Evolutionary conservation across 2,329 filamentous ascomycete genomes (phyloP).

Genomic region (Cercospora beticola): DNA sequence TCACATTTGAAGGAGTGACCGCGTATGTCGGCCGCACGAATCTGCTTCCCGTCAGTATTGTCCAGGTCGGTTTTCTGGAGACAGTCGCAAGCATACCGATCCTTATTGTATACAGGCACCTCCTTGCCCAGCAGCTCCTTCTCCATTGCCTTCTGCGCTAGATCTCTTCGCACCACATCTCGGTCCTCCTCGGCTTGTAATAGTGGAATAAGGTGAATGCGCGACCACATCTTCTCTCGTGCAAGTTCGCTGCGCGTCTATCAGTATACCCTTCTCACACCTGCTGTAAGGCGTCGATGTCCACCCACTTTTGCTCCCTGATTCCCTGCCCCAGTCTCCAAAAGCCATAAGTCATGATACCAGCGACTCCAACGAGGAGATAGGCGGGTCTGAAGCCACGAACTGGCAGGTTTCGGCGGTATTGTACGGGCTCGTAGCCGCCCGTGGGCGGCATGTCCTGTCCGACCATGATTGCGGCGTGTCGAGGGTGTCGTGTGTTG

Average conservation of each 20-base stretch:
- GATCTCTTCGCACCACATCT: slow-evolving; percentile 83
- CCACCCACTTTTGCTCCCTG: slow-evolving; percentile 78
- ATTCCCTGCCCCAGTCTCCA: slow-evolving; percentile 80
- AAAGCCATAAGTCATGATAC: slow-evolving; percentile 85
- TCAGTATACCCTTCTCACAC: background rate
- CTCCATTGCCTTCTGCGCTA: slow-evolving; percentile 85
- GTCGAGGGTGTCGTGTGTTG: slow-evolving; percentile 6
- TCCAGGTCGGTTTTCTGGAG: background rate
- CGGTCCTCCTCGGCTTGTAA: slow-evolving; percentile 96
- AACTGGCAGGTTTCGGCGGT: slow-evolving; percentile 93
- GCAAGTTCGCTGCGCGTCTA: slow-evolving; percentile 70
- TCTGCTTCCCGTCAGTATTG: slow-evolving; percentile 46
- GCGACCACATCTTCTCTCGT: slow-evolving; percentile 97
- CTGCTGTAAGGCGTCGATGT: background rate
- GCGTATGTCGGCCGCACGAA: slow-evolving; percentile 81
- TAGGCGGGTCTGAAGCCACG: slow-evolving; percentile 83
- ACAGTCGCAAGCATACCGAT: slow-evolving; percentile 63
- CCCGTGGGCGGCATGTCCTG: slow-evolving; percentile 96
- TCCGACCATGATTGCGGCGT: slow-evolving; percentile 62
- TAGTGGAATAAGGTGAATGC: slow-evolving; percentile 89
- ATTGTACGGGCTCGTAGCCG: slow-evolving; percentile 95
- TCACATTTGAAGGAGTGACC: slow-evolving; percentile 62
- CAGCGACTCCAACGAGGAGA: slow-evolving; percentile 73
- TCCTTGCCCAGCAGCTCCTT: slow-evolving; percentile 84
- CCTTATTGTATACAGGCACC: slow-evolving; percentile 81